Evolutionary conservation across 768 basidiomycete genomes (phyloP).

Genomic region (Trametes sanguinea): DNA sequence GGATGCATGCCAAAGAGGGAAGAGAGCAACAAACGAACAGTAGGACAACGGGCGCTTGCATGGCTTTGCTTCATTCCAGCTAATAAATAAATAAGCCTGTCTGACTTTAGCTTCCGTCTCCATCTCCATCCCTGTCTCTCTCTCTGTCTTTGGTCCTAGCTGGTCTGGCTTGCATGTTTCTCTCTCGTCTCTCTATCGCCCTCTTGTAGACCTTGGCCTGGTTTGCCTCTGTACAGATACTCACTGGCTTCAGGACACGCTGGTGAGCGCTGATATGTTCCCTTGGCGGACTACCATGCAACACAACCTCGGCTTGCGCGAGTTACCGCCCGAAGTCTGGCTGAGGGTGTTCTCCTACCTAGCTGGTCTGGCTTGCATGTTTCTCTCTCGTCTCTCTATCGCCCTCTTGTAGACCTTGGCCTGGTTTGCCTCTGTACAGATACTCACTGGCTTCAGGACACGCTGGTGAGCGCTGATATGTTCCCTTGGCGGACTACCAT

Average conservation of each 20-base stretch:
- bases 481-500: neutral
- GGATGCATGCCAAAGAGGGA: neutral
- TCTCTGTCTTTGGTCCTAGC: too few relatives aligned
- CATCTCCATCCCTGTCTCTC: neutral
- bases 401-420: neutral
- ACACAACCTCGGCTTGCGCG: neutral
- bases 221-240: too few relatives aligned
- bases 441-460: neutral
- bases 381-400: neutral
- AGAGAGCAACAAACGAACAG: neutral
- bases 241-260: neutral
- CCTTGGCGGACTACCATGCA: neutral
- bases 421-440: too few relatives aligned
- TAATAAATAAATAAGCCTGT: neutral
- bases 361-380: neutral
- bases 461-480: neutral
- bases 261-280: neutral
- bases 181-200: neutral
- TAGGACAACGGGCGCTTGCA: neutral
- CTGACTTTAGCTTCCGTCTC: neutral
- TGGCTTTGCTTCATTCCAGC: neutral
- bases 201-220: neutral
- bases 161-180: neutral
- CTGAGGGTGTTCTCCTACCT: constrained; percentile 17
- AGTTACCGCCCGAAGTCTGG: constrained; percentile 21